Evolutionary conservation across 116 monocot genomes (phyloP).

Genomic region (Iris pallida): DNA sequence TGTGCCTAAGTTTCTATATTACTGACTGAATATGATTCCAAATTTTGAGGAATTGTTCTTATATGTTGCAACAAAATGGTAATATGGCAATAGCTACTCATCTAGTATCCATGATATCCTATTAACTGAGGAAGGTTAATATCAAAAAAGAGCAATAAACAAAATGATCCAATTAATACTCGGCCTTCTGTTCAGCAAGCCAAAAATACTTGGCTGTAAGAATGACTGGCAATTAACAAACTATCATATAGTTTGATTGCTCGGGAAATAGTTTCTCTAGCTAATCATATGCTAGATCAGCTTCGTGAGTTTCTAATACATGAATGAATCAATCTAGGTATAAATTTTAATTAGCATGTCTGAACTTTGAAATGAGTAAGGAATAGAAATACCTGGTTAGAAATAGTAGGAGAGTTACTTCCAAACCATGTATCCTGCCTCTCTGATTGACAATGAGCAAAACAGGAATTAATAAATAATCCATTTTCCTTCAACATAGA

Average conservation of each 20-base stretch:
- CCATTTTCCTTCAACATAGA: slow-evolving; percentile 34
- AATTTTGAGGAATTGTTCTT: not conserved
- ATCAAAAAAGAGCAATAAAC: no score
- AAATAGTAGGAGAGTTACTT: slow-evolving; percentile 37
- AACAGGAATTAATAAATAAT: slow-evolving; percentile 70
- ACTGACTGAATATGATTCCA: not conserved
- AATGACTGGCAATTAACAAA: no score
- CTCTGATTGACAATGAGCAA: slow-evolving; percentile 67
- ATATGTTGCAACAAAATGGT: not conserved
- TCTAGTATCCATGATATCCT: no score
- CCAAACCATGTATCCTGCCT: slow-evolving; percentile 56
- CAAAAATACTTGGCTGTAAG: no score
- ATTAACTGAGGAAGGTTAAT: no score
- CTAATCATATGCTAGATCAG: not conserved
- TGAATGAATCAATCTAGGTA: not conserved
- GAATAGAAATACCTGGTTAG: slow-evolving; percentile 38
- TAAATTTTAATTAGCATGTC: not conserved
- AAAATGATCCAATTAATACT: no score
- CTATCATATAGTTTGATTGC: not conserved
- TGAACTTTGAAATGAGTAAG: not conserved
- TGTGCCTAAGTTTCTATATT: not conserved
- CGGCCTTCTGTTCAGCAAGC: no score
- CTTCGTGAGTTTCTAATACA: not conserved
- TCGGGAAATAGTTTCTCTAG: not conserved
- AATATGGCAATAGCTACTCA: not conserved